A percentile compares a stretch with the other conserved stretches of the same genome.
Evolutionary conservation across 495 filamentous ascomycete genomes (phyloP).

Genomic region (Endocarpon pusillum): DNA sequence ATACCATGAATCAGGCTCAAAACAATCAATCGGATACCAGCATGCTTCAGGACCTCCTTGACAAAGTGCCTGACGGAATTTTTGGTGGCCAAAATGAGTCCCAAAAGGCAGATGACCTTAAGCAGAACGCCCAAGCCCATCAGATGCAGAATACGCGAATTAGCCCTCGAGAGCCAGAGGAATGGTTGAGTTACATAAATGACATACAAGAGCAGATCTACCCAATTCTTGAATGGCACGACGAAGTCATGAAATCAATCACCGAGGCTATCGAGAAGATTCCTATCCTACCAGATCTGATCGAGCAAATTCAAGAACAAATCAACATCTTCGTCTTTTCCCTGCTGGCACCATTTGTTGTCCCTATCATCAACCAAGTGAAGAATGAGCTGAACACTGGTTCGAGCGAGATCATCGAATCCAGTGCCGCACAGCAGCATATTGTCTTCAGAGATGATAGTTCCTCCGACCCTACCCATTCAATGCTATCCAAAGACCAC

Average conservation of each 20-base stretch:
- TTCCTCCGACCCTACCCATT: slow-evolving; percentile 69
- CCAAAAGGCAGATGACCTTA: slow-evolving; percentile 41
- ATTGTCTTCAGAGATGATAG: slow-evolving; percentile 69
- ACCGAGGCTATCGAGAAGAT: slow-evolving; percentile 61
- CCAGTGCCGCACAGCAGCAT: slow-evolving; percentile 60
- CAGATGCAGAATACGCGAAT: slow-evolving; percentile 48
- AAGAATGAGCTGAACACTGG: slow-evolving; percentile 71
- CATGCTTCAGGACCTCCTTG: slow-evolving; percentile 55
- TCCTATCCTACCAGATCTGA: slow-evolving; percentile 57
- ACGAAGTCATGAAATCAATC: slow-evolving; percentile 65
- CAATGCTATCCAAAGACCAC: slow-evolving; percentile 92
- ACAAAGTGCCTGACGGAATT: slow-evolving; percentile 58
- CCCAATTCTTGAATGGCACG: slow-evolving; percentile 75
- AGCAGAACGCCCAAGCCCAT: slow-evolving; percentile 30
- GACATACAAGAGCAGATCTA: slow-evolving; percentile 58
- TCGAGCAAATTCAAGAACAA: slow-evolving; percentile 64
- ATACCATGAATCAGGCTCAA: slow-evolving; percentile 44
- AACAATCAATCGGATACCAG: slow-evolving; percentile 34
- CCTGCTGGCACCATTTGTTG: slow-evolving; percentile 65
- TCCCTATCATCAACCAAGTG: slow-evolving; percentile 71
- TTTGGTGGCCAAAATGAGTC: slow-evolving; percentile 55
- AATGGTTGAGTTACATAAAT: slow-evolving; percentile 48
- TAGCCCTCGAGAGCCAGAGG: slow-evolving; percentile 57
- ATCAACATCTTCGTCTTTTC: slow-evolving; percentile 76
- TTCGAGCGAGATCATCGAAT: slow-evolving; percentile 70